Conservation (phyloP, 2,329 filamentous ascomycete genomes). For the Paraphoma chrysanthemicola region DNA sequence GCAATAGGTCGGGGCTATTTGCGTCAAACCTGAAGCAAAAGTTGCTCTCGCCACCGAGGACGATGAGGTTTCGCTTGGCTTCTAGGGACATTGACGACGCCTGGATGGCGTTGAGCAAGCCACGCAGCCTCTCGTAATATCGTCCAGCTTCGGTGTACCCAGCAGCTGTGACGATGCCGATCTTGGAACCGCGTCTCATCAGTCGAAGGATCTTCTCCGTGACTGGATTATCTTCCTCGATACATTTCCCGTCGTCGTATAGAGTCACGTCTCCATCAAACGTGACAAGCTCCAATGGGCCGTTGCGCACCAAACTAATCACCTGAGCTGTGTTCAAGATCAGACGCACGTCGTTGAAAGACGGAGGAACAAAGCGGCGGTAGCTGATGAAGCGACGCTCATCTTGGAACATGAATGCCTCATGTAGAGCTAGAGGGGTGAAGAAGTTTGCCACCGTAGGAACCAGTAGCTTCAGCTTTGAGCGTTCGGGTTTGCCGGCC, state of each 20-base stretch:
- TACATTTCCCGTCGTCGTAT: conserved; percentile 80
- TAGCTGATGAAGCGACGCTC: conserved; percentile 84
- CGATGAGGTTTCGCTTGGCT: conserved; percentile 80
- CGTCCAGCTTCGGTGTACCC: conserved; percentile 87
- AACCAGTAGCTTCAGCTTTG: conserved; percentile 91
- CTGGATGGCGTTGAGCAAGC: conserved; percentile 80
- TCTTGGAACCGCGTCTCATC: conserved; percentile 76
- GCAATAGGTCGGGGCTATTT: conserved; percentile 69
- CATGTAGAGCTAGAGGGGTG: conserved; percentile 83
- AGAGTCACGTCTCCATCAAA: conserved; percentile 98
- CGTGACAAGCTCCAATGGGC: conserved; percentile 82
- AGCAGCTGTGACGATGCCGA: conserved; percentile 96
- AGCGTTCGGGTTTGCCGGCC: conserved; percentile 70
- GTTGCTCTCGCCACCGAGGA: conserved; percentile 96
- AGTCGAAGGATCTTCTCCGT: conserved; percentile 74
- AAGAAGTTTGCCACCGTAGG: conserved; percentile 94
- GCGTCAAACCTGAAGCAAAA: conserved; percentile 86
- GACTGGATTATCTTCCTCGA: conserved; percentile 78
- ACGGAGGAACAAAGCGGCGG: conserved; percentile 90
- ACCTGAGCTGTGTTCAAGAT: conserved; percentile 94
- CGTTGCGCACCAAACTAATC: conserved; percentile 81
- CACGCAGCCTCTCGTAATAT: conserved; percentile 87
- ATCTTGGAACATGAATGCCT: conserved; percentile 92
- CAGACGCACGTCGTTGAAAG: conserved; percentile 94
- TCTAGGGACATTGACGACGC: conserved; percentile 67